phyloP scores from a whole-genome alignment of 2,329 filamentous ascomycete genomes.

The Fusarium sp. region DNA sequence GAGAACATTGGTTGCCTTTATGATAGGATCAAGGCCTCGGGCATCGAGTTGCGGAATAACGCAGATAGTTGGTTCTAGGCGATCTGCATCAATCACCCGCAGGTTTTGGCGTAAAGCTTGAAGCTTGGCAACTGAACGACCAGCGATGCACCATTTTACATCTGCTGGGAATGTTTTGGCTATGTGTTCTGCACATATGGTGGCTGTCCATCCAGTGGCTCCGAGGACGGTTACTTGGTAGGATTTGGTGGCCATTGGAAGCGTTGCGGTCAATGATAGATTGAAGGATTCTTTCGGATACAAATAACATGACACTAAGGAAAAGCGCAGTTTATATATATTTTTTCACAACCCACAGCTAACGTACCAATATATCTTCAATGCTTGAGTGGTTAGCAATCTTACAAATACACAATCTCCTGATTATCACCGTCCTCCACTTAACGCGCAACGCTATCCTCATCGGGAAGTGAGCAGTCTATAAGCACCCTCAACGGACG shows the following conservation, averaged over 20 bases:
- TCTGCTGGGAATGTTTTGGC: not conserved
- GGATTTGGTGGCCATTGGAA: not conserved
- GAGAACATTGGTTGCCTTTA: not conserved
- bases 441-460: not conserved
- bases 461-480: not conserved
- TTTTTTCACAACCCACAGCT: no score
- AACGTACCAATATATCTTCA: no score
- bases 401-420: not conserved
- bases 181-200: not conserved
- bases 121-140: constrained; percentile 1
- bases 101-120: not conserved
- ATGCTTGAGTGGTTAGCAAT: no score
- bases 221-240: not conserved
- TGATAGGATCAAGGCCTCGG: not conserved
- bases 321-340: not conserved
- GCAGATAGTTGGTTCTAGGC: not conserved
- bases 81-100: not conserved
- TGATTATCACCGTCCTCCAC: not conserved
- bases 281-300: no score
- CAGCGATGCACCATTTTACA: not conserved
- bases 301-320: no score
- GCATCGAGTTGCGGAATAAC: not conserved
- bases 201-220: not conserved
- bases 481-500: not conserved
- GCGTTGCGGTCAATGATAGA: no score